These are phyloP conservation scores for Tulasnella sp. DNA, from an alignment of 768 basidiomycete species.

Conservation along the genomic window DNA sequence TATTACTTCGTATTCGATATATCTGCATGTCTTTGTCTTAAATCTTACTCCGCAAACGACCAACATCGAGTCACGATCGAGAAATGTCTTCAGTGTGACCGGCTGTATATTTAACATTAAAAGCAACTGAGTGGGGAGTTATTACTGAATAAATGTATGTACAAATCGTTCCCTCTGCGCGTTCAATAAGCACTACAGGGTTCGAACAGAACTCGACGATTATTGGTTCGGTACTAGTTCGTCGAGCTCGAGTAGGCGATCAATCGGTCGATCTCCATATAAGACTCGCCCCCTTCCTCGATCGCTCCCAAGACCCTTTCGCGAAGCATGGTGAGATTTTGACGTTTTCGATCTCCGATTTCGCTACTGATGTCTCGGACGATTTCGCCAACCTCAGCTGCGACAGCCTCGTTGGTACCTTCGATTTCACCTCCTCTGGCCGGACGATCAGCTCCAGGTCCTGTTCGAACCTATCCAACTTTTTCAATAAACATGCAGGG, in stretches of 20 bases:
- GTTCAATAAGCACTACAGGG: background rate
- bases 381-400: background rate
- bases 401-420: background rate
- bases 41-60: background rate
- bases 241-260: background rate
- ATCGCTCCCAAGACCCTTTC: background rate
- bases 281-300: background rate
- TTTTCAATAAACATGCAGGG: background rate
- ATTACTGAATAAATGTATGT: background rate
- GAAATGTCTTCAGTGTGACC: background rate
- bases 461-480: background rate
- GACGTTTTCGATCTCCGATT: background rate
- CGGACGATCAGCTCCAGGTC: background rate
- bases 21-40: background rate
- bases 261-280: background rate
- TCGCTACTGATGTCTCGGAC: background rate
- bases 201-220: no score
- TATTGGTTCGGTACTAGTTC: background rate
- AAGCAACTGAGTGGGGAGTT: background rate
- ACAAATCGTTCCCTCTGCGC: background rate
- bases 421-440: background rate
- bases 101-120: background rate
- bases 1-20: background rate
- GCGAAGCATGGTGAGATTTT: background rate
- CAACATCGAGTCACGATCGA: background rate